Conservation (phyloP, 176 grass and related monocot species). For the Poa pratensis region DNA sequence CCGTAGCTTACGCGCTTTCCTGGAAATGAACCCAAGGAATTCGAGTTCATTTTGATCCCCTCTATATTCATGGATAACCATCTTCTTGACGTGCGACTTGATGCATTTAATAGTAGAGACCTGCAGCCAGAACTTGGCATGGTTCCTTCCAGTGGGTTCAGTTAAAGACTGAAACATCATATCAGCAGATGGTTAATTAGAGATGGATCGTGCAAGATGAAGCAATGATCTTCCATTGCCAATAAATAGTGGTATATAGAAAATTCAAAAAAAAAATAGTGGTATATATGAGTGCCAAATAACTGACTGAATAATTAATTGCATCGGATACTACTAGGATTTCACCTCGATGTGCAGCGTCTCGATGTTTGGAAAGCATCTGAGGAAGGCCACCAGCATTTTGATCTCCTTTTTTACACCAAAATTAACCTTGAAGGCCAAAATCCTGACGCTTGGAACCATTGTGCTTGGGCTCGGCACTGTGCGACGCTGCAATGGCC, state of each 20-base stretch:
- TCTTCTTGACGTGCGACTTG: background rate
- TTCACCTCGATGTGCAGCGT: conserved; percentile 20
- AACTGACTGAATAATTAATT: background rate
- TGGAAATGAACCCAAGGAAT: conserved; percentile 22
- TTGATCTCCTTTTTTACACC: background rate
- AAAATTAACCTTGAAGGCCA: conserved; percentile 24
- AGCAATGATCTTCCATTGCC: background rate
- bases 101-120: conserved; percentile 19
- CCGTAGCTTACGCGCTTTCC: background rate
- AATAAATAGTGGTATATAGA: background rate
- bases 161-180: conserved; percentile 1
- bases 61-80: background rate
- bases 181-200: background rate
- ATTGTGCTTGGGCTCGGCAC: background rate
- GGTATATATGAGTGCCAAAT: background rate
- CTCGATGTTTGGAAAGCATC: conserved; percentile 43
- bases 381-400: conserved; percentile 25
- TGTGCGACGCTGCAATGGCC: conserved; percentile 17
- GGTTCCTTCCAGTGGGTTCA: background rate
- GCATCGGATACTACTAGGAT: background rate
- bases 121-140: conserved; percentile 26
- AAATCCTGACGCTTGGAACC: conserved; percentile 7
- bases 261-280: too few species aligned
- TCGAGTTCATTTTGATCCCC: background rate
- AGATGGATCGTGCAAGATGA: background rate